phyloP scores from a whole-genome alignment of 1,284 basidiomycete species.

The Puccinia polysora region DNA sequence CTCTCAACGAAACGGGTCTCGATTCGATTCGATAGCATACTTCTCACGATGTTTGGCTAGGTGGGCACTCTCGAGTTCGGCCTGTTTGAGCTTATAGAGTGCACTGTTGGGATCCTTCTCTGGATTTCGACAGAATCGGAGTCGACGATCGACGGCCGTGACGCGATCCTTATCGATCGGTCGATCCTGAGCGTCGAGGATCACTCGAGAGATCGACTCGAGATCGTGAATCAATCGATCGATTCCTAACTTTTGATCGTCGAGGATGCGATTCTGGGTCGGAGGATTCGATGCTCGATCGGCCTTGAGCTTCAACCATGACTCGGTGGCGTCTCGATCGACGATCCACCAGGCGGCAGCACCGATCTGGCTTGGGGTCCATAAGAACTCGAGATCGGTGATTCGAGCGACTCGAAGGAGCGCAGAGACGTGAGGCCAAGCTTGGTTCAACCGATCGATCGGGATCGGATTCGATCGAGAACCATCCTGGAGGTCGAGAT shows the following conservation, averaged over 20 bases:
- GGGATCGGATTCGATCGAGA: background rate
- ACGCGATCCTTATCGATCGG: conserved; percentile 73
- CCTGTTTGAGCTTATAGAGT: conserved; percentile 53
- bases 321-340: conserved; percentile 61
- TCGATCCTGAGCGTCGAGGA: conserved; percentile 60
- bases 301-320: conserved; percentile 58
- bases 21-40: background rate
- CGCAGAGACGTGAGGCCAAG: conserved; percentile 58
- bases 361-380: conserved; percentile 86
- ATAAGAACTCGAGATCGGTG: conserved; percentile 87
- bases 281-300: conserved; percentile 2
- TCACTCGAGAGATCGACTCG: conserved; percentile 59
- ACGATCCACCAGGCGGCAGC: conserved; percentile 72
- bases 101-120: conserved; percentile 83
- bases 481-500: conserved; percentile 79
- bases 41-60: conserved; percentile 33
- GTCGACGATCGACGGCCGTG: conserved; percentile 74
- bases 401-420: conserved; percentile 69
- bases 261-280: background rate
- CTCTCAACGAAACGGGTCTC: conserved; percentile 25
- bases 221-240: conserved; percentile 55
- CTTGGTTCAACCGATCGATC: background rate
- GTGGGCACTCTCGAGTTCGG: background rate
- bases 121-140: conserved; percentile 83
- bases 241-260: background rate